Evolutionary conservation across 805 yeast genomes (phyloP).

Genomic region (Spencermartinsiella europaea): DNA sequence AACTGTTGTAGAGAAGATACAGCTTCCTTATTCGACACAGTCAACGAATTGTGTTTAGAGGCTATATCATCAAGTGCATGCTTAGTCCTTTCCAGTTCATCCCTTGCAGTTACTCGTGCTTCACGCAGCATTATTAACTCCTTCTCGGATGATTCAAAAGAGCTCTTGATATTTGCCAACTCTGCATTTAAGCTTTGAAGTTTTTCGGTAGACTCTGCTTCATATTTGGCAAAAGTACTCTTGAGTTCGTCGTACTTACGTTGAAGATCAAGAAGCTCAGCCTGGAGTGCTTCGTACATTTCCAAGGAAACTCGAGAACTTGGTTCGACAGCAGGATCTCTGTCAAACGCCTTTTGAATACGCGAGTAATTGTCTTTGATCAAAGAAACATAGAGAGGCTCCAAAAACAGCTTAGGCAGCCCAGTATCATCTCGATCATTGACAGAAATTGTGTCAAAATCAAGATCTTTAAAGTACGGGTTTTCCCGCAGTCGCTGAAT

Average conservation of each 20-base stretch:
- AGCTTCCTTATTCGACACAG: conserved; percentile 18
- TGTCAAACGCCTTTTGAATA: conserved; percentile 63
- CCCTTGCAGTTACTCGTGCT: conserved; percentile 59
- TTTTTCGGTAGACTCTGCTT: conserved; percentile 15
- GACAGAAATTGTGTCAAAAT: conserved; percentile 40
- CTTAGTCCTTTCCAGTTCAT: conserved; percentile 19
- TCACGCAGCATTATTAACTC: conserved; percentile 62
- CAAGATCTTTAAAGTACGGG: conserved; percentile 50
- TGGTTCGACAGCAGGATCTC: conserved; percentile 73
- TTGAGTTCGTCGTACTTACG: conserved; percentile 19
- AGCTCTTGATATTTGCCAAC: conserved; percentile 31
- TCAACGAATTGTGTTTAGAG: conserved; percentile 19
- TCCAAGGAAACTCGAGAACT: conserved; percentile 59
- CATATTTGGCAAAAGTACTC: conserved; percentile 27
- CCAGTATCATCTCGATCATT: conserved; percentile 75
- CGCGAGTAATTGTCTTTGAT: conserved; percentile 66
- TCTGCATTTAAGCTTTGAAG: conserved; percentile 35
- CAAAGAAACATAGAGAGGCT: conserved; percentile 54
- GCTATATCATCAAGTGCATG: conserved; percentile 14
- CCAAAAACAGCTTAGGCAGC: conserved; percentile 76
- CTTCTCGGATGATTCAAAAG: conserved; percentile 30
- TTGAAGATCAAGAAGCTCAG: conserved; percentile 21
- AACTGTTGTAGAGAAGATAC: conserved; percentile 30
- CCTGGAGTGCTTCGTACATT: conserved; percentile 38
- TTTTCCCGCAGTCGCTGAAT: conserved; percentile 67